Evolutionary conservation across 805 yeast genomes (phyloP).

Genomic region (Kazachstania africana): DNA sequence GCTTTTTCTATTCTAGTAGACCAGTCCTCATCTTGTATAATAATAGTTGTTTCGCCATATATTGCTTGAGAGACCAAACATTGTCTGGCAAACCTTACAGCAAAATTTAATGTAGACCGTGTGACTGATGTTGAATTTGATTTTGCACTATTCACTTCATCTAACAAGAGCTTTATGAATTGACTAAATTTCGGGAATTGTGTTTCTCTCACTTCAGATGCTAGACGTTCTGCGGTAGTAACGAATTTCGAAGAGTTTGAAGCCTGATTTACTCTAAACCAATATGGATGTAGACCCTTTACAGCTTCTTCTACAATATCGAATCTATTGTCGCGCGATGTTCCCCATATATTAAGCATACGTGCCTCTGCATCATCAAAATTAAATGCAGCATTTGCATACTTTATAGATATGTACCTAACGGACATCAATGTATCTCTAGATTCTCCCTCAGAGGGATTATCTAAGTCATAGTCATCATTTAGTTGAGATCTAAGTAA

Average conservation of each 20-base stretch:
- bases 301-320: conserved; percentile 72
- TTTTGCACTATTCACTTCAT: conserved; percentile 16
- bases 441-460: conserved; percentile 12
- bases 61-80: conserved; percentile 57
- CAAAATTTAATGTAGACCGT: conserved; percentile 27
- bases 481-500: conserved; percentile 28
- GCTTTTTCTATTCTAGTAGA: conserved; percentile 55
- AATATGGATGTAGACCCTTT: conserved; percentile 74
- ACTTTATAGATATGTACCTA: conserved; percentile 56
- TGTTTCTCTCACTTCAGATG: conserved; percentile 24
- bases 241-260: conserved; percentile 24
- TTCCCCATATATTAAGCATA: conserved; percentile 52
- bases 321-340: conserved; percentile 43
- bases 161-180: conserved; percentile 26
- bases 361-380: conserved; percentile 62
- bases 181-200: conserved; percentile 45
- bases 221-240: conserved; percentile 34
- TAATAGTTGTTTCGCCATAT: conserved; percentile 37
- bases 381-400: conserved; percentile 47
- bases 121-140: conserved; percentile 21
- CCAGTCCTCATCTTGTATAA: conserved; percentile 70
- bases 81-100: conserved; percentile 43
- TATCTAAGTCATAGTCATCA: conserved; percentile 20
- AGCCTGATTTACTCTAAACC: conserved; percentile 49
- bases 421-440: conserved; percentile 34